Percentiles rank a stretch among this genome's conserved stretches.
phyloP scores from a whole-genome alignment of 1,284 basidiomycete genomes.

The Ganoderma sinense region DNA sequence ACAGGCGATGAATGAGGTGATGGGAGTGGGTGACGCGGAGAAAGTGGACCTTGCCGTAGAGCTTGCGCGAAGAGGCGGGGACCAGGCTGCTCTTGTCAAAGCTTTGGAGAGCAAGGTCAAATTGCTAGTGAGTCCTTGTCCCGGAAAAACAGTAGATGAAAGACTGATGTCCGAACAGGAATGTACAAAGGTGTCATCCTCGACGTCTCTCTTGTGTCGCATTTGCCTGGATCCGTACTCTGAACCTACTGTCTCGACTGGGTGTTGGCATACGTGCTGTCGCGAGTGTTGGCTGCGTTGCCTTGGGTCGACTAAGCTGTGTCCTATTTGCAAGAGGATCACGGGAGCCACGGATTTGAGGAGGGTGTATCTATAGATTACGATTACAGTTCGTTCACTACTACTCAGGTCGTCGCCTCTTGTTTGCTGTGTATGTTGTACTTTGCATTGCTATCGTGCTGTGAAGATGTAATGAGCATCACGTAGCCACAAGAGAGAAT shows the following conservation, averaged over 20 bases:
- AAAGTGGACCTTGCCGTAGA: slow-evolving; percentile 58
- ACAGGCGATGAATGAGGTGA: slow-evolving; percentile 50
- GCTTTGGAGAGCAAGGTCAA: slow-evolving; percentile 70
- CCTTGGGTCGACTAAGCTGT: slow-evolving; percentile 79
- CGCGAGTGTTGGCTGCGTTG: slow-evolving; percentile 82
- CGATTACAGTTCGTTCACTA: slow-evolving; percentile 8
- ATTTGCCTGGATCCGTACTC: slow-evolving; percentile 80
- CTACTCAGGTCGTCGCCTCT: slow-evolving; percentile 2
- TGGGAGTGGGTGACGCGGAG: slow-evolving; percentile 53
- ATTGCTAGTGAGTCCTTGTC: slow-evolving; percentile 53
- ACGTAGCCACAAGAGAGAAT: neutral
- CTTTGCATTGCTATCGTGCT: slow-evolving; percentile 12
- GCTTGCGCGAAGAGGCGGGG: slow-evolving; percentile 54
- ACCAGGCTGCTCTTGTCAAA: slow-evolving; percentile 53
- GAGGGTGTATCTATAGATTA: slow-evolving; percentile 62
- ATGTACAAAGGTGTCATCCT: slow-evolving; percentile 52
- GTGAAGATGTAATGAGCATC: slow-evolving; percentile 8
- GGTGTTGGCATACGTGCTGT: slow-evolving; percentile 87
- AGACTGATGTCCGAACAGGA: slow-evolving; percentile 44
- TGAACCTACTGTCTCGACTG: slow-evolving; percentile 82
- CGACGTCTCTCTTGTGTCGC: slow-evolving; percentile 65
- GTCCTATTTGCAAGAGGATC: slow-evolving; percentile 86
- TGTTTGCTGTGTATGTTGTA: slow-evolving; percentile 18
- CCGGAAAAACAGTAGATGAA: neutral
- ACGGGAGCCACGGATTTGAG: slow-evolving; percentile 75